Percentiles rank a stretch among this genome's conserved stretches.
Evolutionary conservation across 2,329 filamentous ascomycete species (phyloP).

Genomic region (Neofusicoccum laricinum): DNA sequence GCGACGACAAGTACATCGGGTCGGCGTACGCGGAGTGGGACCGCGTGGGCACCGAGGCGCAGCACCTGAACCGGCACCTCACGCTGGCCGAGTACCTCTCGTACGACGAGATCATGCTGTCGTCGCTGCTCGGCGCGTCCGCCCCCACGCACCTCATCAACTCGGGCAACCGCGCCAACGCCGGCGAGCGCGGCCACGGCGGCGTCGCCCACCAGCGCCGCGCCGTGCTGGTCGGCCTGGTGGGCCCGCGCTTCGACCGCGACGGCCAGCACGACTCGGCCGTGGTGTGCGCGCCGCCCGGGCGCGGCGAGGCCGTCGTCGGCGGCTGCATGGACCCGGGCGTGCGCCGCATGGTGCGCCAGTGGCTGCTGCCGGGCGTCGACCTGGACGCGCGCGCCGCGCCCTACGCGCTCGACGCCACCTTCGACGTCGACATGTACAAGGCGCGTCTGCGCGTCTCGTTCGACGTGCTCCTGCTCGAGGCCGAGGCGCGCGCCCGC

Average conservation of each 20-base stretch:
- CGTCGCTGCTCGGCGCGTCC: conserved; percentile 28
- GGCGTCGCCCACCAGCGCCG: conserved; percentile 22
- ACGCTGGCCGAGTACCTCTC: conserved; percentile 27
- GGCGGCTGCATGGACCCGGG: conserved; percentile 22
- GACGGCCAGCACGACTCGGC: conserved; percentile 26
- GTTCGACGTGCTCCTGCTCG: conserved; percentile 28
- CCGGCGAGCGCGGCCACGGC: neutral
- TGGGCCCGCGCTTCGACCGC: conserved; percentile 31
- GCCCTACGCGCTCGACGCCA: neutral
- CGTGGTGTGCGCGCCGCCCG: neutral
- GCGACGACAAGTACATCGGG: conserved; percentile 21
- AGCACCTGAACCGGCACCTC: conserved; percentile 18
- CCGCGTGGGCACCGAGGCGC: conserved; percentile 23
- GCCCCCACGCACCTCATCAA: conserved; percentile 27
- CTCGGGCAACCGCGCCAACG: conserved; percentile 21
- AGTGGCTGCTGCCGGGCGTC: neutral
- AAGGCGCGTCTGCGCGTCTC: conserved; percentile 28
- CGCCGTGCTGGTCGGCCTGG: conserved; percentile 30
- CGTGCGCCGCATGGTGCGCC: conserved; percentile 5
- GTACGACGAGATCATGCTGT: conserved; percentile 36
- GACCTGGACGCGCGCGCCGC: conserved; percentile 18
- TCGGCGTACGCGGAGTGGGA: conserved; percentile 24
- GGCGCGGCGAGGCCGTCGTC: neutral
- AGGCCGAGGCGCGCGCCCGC: conserved; percentile 24
- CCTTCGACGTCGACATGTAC: conserved; percentile 18